Conservation (phyloP, 805 yeast species). For the Clavispora santaluciae region DNA sequence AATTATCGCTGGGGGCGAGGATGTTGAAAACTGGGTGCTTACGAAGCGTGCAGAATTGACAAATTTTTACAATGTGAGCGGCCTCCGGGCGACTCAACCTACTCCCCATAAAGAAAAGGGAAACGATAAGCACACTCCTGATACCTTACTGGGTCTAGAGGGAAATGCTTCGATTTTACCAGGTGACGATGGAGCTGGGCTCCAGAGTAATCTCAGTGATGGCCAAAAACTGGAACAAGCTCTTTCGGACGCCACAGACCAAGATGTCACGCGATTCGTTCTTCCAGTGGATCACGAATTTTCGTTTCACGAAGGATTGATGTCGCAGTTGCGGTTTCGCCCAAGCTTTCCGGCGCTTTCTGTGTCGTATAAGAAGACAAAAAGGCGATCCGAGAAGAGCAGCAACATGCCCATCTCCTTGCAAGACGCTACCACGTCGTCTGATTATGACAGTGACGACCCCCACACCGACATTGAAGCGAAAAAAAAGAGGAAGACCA, state of each 20-base stretch:
- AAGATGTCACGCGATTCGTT: neutral
- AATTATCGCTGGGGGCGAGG: constrained; percentile 37
- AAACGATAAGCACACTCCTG: neutral
- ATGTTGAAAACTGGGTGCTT: constrained; percentile 50
- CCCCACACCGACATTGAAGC: constrained; percentile 11
- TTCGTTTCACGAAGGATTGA: constrained; percentile 23
- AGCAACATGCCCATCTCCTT: constrained; percentile 3
- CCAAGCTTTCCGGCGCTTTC: constrained; percentile 37
- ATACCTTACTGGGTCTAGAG: too few relatives aligned
- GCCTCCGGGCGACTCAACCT: neutral
- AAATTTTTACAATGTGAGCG: constrained; percentile 2
- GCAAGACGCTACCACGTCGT: constrained; percentile 7
- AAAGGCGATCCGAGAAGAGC: constrained; percentile 4
- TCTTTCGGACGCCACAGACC: neutral
- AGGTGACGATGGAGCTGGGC: neutral
- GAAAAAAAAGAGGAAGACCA: constrained; percentile 4
- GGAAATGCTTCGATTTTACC: too few relatives aligned
- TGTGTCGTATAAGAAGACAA: constrained; percentile 23
- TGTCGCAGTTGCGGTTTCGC: constrained; percentile 24
- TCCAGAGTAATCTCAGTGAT: neutral
- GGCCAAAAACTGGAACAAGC: neutral
- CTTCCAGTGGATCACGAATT: constrained; percentile 30
- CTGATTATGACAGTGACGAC: constrained; percentile 19
- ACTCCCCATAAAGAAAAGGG: constrained; percentile 10
- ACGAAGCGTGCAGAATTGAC: constrained; percentile 42